phyloP scores from a whole-genome alignment of 306 rosid species.

The Acacia acuminata region DNA sequence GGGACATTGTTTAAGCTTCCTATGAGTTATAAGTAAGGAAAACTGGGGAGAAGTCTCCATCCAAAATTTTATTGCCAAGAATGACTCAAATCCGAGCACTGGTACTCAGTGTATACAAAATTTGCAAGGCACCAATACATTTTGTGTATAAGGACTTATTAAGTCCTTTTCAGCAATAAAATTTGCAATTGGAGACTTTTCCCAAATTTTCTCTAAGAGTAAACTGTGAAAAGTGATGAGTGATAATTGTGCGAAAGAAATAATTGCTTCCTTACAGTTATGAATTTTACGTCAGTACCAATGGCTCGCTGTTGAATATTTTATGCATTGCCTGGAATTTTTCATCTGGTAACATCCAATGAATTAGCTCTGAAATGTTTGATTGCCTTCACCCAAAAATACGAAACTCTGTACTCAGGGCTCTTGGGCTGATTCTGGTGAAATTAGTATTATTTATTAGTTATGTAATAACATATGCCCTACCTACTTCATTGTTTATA shows the following conservation, averaged over 20 bases:
- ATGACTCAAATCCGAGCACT: no score
- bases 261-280: not conserved
- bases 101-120: no score
- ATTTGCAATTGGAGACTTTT: no score
- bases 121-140: no score
- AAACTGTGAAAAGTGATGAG: not conserved
- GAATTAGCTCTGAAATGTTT: slow-evolving; percentile 18
- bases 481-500: slow-evolving; percentile 18
- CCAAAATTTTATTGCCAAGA: no score
- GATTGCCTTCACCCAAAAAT: slow-evolving; percentile 4
- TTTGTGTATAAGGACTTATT: no score
- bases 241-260: not conserved
- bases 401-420: not conserved
- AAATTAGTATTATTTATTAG: not conserved
- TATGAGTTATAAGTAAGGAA: no score
- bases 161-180: no score
- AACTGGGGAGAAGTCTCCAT: no score
- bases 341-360: slow-evolving; percentile 19
- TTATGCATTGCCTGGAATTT: slow-evolving; percentile 10
- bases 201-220: not conserved
- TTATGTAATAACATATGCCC: not conserved
- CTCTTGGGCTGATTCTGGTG: not conserved
- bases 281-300: not conserved
- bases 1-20: not conserved
- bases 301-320: slow-evolving; percentile 1